These are phyloP conservation scores for Hsuehochloa calcarea DNA, from an alignment of 176 grass and related monocot species.

Conservation along the genomic window DNA sequence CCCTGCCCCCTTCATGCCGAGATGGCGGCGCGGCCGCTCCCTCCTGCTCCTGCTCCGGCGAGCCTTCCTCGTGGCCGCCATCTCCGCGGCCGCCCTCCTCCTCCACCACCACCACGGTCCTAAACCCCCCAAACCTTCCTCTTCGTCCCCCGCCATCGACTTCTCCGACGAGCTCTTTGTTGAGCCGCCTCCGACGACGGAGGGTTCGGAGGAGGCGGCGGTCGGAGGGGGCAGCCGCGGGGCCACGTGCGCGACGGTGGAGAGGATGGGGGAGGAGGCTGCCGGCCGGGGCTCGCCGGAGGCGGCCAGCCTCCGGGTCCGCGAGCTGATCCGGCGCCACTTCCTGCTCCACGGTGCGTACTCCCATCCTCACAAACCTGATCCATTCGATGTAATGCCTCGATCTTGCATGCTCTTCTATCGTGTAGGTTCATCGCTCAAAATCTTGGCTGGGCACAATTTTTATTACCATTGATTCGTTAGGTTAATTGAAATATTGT, in stretches of 20 bases:
- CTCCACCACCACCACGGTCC: constrained; percentile 23
- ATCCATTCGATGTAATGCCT: background rate
- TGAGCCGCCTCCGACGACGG: background rate
- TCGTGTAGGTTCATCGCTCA: background rate
- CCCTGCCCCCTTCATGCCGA: background rate
- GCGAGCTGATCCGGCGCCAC: constrained; percentile 66
- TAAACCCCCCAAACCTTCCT: constrained; percentile 6
- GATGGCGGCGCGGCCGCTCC: constrained; percentile 24
- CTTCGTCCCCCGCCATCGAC: background rate
- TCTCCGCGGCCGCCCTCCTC: constrained; percentile 21
- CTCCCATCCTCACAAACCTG: background rate
- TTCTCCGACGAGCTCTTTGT: background rate
- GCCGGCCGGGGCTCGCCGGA: constrained; percentile 32
- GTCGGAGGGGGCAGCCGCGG: background rate
- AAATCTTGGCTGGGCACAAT: background rate
- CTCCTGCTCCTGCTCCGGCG: constrained; percentile 16
- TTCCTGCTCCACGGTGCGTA: constrained; percentile 71
- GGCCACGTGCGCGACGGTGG: constrained; percentile 67
- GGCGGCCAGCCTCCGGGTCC: constrained; percentile 62
- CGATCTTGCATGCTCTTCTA: background rate
- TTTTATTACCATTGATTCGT: background rate
- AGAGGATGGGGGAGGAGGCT: constrained; percentile 75
- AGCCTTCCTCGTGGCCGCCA: constrained; percentile 27
- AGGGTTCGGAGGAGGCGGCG: background rate
- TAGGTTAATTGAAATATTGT: background rate